Percentiles rank a stretch among this genome's conserved stretches.
Evolutionary conservation across 2,329 filamentous ascomycete species (phyloP).

Genomic region (Fusarium avenaceum): DNA sequence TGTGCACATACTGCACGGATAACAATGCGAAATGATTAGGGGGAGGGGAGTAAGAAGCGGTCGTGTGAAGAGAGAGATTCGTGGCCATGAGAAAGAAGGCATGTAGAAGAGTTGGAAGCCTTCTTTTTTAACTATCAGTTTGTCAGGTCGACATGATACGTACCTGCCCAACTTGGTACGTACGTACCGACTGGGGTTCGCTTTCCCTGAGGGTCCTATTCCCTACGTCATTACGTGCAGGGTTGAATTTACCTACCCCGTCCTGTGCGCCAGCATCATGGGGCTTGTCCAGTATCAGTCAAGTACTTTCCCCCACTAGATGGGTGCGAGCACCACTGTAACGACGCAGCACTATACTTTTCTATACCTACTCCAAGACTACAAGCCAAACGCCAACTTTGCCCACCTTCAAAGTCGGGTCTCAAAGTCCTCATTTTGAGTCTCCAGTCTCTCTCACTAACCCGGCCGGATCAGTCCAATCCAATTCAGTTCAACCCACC

Average conservation of each 20-base stretch:
- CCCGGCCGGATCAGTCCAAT: slow-evolving; percentile 31
- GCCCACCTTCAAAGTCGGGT: slow-evolving; percentile 41
- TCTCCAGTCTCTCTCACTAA: slow-evolving; percentile 39
- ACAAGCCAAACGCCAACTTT: slow-evolving; percentile 42
- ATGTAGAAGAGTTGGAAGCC: slow-evolving; percentile 6
- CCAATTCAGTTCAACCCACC: slow-evolving; percentile 20
- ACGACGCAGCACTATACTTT: slow-evolving; percentile 17
- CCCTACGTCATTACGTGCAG: slow-evolving; percentile 48
- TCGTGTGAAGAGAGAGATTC: slow-evolving; percentile 8
- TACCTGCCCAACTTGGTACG: slow-evolving; percentile 20
- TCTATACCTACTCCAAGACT: slow-evolving; percentile 17
- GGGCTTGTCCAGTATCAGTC: slow-evolving; percentile 20
- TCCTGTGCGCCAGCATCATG: slow-evolving; percentile 36
- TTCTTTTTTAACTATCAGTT: not conserved
- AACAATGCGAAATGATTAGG: slow-evolving; percentile 16
- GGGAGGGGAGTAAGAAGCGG: not conserved
- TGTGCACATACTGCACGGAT: slow-evolving; percentile 7
- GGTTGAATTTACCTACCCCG: slow-evolving; percentile 30
- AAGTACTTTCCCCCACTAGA: slow-evolving; percentile 11
- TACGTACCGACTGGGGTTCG: slow-evolving; percentile 18
- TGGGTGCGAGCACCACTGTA: not conserved
- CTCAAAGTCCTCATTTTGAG: slow-evolving; percentile 31
- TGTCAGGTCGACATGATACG: slow-evolving; percentile 16
- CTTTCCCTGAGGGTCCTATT: slow-evolving; percentile 38
- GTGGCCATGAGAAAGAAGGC: not conserved